phyloP scores from a whole-genome alignment of 1,284 basidiomycete genomes.

The Ganoderma resinaceum region DNA sequence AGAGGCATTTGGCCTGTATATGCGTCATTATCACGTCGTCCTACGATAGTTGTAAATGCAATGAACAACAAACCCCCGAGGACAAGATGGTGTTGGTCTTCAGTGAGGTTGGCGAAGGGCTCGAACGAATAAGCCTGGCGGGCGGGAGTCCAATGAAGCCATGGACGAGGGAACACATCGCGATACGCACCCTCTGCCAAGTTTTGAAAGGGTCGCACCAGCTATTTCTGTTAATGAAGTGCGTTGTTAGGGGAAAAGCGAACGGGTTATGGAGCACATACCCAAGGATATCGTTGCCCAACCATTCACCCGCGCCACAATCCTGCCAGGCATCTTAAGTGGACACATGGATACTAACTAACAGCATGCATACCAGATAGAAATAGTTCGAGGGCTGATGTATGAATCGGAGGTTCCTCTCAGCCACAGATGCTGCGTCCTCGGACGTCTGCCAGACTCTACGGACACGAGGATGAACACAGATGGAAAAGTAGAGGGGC shows the following conservation, averaged over 20 bases:
- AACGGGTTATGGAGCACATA: constrained; percentile 7
- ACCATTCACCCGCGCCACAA: constrained; percentile 81
- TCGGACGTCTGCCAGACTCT: constrained; percentile 37
- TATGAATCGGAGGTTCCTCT: constrained; percentile 30
- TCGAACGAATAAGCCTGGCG: constrained; percentile 71
- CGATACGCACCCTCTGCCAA: constrained; percentile 59
- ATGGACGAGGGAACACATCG: not conserved
- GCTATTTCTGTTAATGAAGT: constrained; percentile 41
- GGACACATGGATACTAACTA: constrained; percentile 11
- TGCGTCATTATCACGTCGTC: not conserved
- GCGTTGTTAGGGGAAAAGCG: not conserved
- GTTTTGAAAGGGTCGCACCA: constrained; percentile 81
- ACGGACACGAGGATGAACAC: not conserved
- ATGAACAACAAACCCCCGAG: constrained; percentile 58
- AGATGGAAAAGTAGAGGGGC: not conserved
- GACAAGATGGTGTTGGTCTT: constrained; percentile 55
- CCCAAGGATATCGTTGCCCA: constrained; percentile 53
- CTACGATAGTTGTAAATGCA: not conserved
- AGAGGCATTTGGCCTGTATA: constrained; percentile 60
- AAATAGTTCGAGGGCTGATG: constrained; percentile 39
- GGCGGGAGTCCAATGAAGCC: not conserved
- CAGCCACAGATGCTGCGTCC: constrained; percentile 31
- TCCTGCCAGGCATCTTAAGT: constrained; percentile 49
- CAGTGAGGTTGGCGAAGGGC: constrained; percentile 63
- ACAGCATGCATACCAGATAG: constrained; percentile 33